Percentiles rank a stretch among this genome's conserved stretches.
Conservation (phyloP, 2,329 filamentous ascomycete species). For the Pezicula radicicola region DNA sequence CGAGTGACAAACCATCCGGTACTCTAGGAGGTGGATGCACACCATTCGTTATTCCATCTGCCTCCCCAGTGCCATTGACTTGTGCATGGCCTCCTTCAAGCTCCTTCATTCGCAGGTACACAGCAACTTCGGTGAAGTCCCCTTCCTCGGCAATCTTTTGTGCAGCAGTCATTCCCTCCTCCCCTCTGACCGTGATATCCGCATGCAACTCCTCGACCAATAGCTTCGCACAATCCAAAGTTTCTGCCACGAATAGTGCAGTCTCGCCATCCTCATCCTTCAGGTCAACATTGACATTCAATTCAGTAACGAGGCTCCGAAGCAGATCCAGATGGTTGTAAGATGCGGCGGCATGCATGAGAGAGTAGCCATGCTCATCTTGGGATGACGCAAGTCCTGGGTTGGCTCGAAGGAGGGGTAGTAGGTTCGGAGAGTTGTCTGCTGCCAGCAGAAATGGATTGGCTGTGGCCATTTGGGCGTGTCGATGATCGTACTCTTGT, state of each 20-base stretch:
- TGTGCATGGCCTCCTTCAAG: constrained; percentile 28
- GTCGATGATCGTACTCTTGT: neutral
- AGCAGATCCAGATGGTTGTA: constrained; percentile 86
- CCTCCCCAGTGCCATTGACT: constrained; percentile 24
- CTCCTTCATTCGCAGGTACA: constrained; percentile 56
- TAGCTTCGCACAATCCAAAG: constrained; percentile 70
- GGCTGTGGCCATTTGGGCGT: constrained; percentile 12
- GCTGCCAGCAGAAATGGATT: constrained; percentile 76
- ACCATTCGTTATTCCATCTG: constrained; percentile 18
- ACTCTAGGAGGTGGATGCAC: constrained; percentile 52
- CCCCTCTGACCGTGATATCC: constrained; percentile 62
- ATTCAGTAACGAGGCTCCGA: constrained; percentile 70
- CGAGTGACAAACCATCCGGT: constrained; percentile 75
- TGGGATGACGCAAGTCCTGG: constrained; percentile 75
- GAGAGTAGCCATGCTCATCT: constrained; percentile 90
- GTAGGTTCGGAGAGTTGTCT: constrained; percentile 72
- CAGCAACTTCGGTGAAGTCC: constrained; percentile 72
- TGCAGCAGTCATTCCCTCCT: constrained; percentile 74
- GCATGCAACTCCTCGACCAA: constrained; percentile 81
- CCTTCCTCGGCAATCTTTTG: constrained; percentile 79
- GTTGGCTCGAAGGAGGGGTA: constrained; percentile 70
- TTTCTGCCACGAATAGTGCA: constrained; percentile 90
- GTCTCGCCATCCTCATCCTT: constrained; percentile 91
- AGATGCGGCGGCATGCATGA: constrained; percentile 88
- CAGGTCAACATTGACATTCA: constrained; percentile 75